Base-by-base conservation (phyloP, 139 green algal genomes). In the Gonium pectorale region DNA sequence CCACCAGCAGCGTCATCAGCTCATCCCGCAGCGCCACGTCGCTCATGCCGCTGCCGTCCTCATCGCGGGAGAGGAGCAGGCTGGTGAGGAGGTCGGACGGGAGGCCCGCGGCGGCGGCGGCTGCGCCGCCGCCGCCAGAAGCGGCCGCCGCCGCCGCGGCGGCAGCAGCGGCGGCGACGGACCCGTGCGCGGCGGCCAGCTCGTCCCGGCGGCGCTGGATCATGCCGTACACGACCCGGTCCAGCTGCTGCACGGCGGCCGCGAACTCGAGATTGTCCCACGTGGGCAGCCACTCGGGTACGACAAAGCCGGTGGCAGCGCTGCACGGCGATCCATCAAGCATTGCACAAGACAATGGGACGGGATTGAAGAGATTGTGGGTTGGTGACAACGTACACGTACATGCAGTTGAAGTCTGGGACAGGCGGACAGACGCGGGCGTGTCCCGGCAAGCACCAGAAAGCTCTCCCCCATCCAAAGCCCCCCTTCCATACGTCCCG, bases 241-340 rank as follows among this genome's bases (percentile, higher is more conserved):
- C 94, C 75, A 99, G 90, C 33, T 91, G 72, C 2, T 79, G 37
- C 74, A 99, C 96, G 4, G 96, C 95, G 5, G 83, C 87, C 0
- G 79, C 89, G 90, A 96, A 98, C 33, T 88, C 86, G 22, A 95
- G 38, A 85, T 98, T 98, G 59, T 95, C 93, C 5, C 93, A 94
- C 0, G 91, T 97, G 35, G 96, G 96, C 56, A 97, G 73, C 93
- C 94, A 98, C 85, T 97, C 95, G 15, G 95, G 95, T 6, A 98
- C 80, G 46, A 91, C 87, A 43, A 95, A 88, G 24, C 87, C 90
- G 2, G 85, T 86, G 17, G 85, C 88, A 19, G 87, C 89, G 0
- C 79, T 85, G 62, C 24, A 13, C 27, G 46, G n/a, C n/a, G n/a
- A n/a, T n/a, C n/a, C n/a, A n/a, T n/a, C n/a, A n/a, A n/a, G n/a